These are phyloP conservation scores for Candida tunisiensis DNA, from an alignment of 1,139 yeast species.

Conservation along the genomic window DNA sequence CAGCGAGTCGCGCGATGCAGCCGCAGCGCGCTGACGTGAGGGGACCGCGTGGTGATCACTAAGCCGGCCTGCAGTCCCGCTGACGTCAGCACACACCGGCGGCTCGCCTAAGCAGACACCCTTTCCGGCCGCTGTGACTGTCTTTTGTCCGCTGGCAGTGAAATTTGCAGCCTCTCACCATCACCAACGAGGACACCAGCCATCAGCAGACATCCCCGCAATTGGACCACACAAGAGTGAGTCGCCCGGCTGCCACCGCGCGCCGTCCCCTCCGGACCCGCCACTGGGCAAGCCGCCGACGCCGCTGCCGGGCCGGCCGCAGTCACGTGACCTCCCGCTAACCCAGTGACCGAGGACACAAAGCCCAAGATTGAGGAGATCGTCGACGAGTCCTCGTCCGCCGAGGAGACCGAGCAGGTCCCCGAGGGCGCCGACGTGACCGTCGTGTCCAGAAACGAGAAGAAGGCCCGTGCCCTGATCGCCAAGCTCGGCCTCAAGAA, in stretches of 20 bases:
- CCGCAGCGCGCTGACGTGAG: too few relatives aligned
- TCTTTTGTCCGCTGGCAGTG: too few relatives aligned
- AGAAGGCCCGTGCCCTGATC: conserved; percentile 89
- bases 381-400: conserved; percentile 15
- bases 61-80: too few relatives aligned
- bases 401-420: conserved; percentile 26
- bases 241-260: not conserved
- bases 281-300: conserved; percentile 1
- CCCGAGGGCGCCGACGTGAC: conserved; percentile 83
- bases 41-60: too few relatives aligned
- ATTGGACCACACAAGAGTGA: too few relatives aligned
- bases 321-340: not conserved
- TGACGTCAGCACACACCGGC: too few relatives aligned
- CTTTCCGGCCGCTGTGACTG: too few relatives aligned
- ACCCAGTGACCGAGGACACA: conserved; percentile 7
- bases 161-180: too few relatives aligned
- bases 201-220: too few relatives aligned
- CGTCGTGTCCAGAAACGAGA: conserved; percentile 79
- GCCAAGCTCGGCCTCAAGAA: conserved; percentile 82
- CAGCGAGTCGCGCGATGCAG: too few relatives aligned
- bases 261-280: not conserved
- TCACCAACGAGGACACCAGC: too few relatives aligned
- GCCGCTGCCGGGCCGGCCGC: conserved; percentile 1
- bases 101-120: too few relatives aligned
- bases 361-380: conserved; percentile 16